Conservation (phyloP, 345 rosid species). For the Passiflora organensis region DNA sequence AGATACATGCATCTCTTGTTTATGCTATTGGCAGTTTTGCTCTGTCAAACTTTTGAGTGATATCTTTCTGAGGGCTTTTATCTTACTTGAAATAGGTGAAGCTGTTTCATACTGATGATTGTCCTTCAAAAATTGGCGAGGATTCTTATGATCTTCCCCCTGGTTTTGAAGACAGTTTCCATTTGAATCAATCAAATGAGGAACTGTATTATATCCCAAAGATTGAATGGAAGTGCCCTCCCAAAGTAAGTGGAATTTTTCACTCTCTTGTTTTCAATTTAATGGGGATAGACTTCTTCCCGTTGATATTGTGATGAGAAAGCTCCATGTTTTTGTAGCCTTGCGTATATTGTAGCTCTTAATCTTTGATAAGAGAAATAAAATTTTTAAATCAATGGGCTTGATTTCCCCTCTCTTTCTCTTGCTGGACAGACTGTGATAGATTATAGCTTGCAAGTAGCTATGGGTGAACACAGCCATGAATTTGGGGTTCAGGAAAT, state of each 20-base stretch:
- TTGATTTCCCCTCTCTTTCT: neutral
- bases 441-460: constrained; percentile 34
- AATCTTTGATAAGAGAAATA: no score
- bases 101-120: constrained; percentile 39
- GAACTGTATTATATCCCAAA: constrained; percentile 21
- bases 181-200: constrained; percentile 14
- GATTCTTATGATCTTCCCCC: constrained; percentile 34
- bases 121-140: constrained; percentile 42
- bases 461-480: constrained; percentile 51
- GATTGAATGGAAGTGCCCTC: constrained; percentile 45
- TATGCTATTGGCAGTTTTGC: no score
- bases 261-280: neutral
- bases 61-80: no score
- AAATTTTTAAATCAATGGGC: no score
- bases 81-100: constrained; percentile 47
- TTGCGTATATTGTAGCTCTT: no score
- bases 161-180: constrained; percentile 34
- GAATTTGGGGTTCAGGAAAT: constrained; percentile 36
- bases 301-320: no score
- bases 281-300: neutral
- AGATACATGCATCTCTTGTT: no score
- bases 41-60: no score
- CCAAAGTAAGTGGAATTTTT: constrained; percentile 31
- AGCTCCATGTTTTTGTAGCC: no score
- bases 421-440: constrained; percentile 34